A percentile compares a stretch with the other conserved stretches of the same genome.
Evolutionary conservation across 2,329 filamentous ascomycete species (phyloP).

Genomic region (Aspergillus aculeatinus): DNA sequence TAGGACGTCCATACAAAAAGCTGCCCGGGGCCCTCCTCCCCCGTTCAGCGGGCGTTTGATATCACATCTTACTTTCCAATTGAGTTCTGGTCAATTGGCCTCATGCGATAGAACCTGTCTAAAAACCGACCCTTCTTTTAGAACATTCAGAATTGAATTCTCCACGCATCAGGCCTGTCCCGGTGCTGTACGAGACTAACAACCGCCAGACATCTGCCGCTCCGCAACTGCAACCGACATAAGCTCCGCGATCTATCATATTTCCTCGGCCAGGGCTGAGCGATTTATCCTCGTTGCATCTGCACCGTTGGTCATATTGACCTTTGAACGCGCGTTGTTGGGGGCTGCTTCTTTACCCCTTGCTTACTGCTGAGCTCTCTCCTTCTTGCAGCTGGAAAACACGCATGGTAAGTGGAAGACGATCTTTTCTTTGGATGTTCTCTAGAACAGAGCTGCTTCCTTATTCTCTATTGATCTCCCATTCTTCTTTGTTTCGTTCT

Average conservation of each 20-base stretch:
- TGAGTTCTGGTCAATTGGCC: neutral
- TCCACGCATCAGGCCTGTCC: neutral
- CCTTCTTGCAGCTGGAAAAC: slow-evolving; percentile 6
- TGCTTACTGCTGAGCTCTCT: slow-evolving; percentile 1
- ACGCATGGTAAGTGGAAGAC: slow-evolving; percentile 7
- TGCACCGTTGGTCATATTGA: slow-evolving; percentile 9
- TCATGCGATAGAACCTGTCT: neutral
- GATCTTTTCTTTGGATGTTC: neutral
- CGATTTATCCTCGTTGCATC: slow-evolving; percentile 10
- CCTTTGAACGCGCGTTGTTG: slow-evolving; percentile 9
- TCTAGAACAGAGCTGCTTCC: neutral
- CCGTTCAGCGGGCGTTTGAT: neutral
- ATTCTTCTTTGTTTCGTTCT: too few species aligned
- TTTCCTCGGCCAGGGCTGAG: slow-evolving; percentile 6
- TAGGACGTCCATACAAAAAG: slow-evolving; percentile 4
- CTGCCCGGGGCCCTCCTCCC: neutral
- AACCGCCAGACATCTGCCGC: neutral
- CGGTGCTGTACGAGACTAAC: neutral
- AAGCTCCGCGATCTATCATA: slow-evolving; percentile 3
- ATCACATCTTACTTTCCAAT: neutral
- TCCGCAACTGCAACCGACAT: slow-evolving; percentile 2
- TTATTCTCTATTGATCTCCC: too few species aligned
- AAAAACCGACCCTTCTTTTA: neutral
- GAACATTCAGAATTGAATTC: neutral
- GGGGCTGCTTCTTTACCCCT: slow-evolving; percentile 1